Evolutionary conservation across 768 basidiomycete genomes (phyloP), one percentile per base, ranked within the genome.

Genomic region (Peribolospora kevripleyi): DNA sequence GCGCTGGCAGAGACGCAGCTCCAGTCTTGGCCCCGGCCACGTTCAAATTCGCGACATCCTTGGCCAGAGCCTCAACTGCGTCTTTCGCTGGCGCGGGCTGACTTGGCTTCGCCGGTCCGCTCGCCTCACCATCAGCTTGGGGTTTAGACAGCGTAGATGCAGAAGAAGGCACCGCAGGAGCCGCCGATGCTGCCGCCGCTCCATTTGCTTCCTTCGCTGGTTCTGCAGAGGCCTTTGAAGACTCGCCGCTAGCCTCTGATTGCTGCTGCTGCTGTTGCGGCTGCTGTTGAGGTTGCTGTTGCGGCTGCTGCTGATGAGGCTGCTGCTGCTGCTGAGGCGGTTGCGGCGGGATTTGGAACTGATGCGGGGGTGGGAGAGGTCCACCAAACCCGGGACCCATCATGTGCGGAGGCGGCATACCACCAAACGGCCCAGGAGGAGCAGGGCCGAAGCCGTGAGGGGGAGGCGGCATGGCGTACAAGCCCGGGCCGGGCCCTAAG

Each of bases 101-200:
- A 41, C 4, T 47, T 25, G 25, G 25, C 25, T 25, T 25, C 25
- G 25, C 25, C 25, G 25, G 25, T 25, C 25, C 25, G 1, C 25
- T 25, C 25, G 25, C 25, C 25, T 25, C 25, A 25, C 25, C 25
- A 25, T 25, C 25, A 25, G 25, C 25, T 25, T 25, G 25, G 25
- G 25, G 25, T 25, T 25, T 25, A 25, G 25, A 25, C 25, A 25
- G 25, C 25, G 25, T 25, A 25, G 25, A 25, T 25, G 25, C 25
- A 48, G 46, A 59, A 56, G 53, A 59, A 2, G 38, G 25, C 25
- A 25, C 25, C 25, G 25, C 25, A 25, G 25, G 50, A 52, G 2
- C 50, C 52, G 45, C 58, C 58, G 25, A 58, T 53, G 13, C 53
- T 50, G 50, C 56, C 58, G 42, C 56, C 52, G 38, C 52, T n/a